phyloP scores from a whole-genome alignment of 176 grass and related monocot genomes.

The Lolium rigidum region DNA sequence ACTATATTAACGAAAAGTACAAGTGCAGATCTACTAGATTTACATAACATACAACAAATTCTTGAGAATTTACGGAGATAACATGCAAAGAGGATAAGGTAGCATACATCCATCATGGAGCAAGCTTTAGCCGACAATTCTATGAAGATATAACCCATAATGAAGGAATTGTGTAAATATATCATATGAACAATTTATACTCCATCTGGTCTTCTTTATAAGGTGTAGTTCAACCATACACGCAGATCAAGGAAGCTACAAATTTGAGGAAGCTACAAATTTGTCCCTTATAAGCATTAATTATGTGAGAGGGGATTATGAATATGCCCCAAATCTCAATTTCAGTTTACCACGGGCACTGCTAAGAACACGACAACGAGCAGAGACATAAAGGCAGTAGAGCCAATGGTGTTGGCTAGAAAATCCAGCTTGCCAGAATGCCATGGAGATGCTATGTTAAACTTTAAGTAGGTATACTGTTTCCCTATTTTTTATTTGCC shows the following conservation, averaged over 20 bases:
- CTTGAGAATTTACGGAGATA: constrained; percentile 11
- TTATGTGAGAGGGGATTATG: background rate
- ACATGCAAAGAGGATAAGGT: background rate
- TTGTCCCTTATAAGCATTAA: background rate
- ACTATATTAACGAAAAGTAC: background rate
- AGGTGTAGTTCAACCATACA: background rate
- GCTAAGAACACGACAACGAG: background rate
- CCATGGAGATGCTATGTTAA: constrained; percentile 3
- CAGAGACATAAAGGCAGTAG: background rate
- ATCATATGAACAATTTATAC: background rate
- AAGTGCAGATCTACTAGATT: background rate
- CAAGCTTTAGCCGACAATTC: background rate
- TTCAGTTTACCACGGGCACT: background rate
- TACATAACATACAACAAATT: background rate
- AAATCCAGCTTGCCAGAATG: background rate
- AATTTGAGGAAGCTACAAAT: background rate
- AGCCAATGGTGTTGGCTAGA: constrained; percentile 10
- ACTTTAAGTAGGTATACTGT: background rate
- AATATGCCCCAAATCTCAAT: background rate
- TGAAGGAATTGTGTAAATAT: background rate
- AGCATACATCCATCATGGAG: background rate
- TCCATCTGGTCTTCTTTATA: background rate
- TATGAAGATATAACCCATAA: constrained; percentile 4
- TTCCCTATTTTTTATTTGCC: background rate
- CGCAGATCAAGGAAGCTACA: background rate